Conservation (phyloP, 192 early-diverging fungal genomes). For the Coemansia sp. region DNA sequence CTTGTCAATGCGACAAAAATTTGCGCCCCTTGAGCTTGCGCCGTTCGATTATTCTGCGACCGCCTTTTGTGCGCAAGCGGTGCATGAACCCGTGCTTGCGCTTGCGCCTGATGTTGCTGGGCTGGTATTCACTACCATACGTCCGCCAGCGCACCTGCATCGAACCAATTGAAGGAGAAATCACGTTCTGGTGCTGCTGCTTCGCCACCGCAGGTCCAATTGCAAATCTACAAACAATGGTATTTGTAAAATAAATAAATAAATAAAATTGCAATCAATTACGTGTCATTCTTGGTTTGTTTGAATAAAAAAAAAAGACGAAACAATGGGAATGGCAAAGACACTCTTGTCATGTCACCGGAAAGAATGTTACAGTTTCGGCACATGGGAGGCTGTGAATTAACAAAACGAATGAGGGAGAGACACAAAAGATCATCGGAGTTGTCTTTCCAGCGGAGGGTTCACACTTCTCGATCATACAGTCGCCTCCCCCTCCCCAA, state of each 20-base stretch:
- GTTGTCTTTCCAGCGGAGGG: not conserved
- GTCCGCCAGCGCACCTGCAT: conserved; percentile 73
- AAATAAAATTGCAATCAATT: not conserved
- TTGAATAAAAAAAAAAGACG: not conserved
- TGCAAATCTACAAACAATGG: conserved; percentile 6
- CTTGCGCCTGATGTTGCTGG: conserved; percentile 86
- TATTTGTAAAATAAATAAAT: not conserved
- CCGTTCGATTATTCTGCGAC: conserved; percentile 71
- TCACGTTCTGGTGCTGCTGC: conserved; percentile 5
- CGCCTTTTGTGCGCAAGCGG: conserved; percentile 73
- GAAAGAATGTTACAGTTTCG: not conserved
- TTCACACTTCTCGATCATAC: conserved; percentile 4
- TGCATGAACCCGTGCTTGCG: conserved; percentile 88
- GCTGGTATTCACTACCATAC: conserved; percentile 92
- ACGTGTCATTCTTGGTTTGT: conserved; percentile 1
- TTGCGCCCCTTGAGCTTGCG: conserved; percentile 88
- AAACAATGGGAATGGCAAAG: not conserved
- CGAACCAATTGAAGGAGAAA: conserved; percentile 8
- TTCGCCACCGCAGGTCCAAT: conserved; percentile 4
- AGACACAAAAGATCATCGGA: no score
- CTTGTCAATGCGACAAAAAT: conserved; percentile 72
- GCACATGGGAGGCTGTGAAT: not conserved
- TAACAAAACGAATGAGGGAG: not conserved
- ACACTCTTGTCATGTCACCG: not conserved
- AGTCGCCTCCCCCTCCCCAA: not conserved